Percentiles rank a stretch among this genome's conserved stretches.
These are phyloP conservation scores for Neonectria punicea DNA, from an alignment of 2,329 filamentous ascomycete species.

Conservation along the genomic window DNA sequence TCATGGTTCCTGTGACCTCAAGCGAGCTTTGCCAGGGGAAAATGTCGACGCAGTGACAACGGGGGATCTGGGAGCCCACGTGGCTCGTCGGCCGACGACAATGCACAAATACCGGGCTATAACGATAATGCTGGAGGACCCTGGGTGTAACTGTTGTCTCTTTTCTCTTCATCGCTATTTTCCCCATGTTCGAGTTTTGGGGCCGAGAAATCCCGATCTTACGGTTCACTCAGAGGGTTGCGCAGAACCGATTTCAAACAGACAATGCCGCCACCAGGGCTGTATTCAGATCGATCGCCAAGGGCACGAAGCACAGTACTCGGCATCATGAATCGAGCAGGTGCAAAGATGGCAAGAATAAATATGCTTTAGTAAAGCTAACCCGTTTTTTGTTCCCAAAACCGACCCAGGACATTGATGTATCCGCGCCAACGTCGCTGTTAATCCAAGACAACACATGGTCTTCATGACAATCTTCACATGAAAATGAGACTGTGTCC, in stretches of 20 bases:
- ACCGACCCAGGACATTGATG: background rate
- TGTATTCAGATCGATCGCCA: too few relatives aligned
- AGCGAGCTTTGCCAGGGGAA: background rate
- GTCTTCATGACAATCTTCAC: slow-evolving; percentile 15
- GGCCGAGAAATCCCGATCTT: background rate
- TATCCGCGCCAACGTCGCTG: background rate
- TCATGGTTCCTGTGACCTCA: background rate
- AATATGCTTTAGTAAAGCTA: slow-evolving; percentile 1
- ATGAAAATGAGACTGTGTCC: slow-evolving; percentile 19
- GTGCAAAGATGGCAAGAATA: background rate
- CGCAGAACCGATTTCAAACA: background rate
- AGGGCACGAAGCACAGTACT: background rate
- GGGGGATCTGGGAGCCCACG: slow-evolving; percentile 28
- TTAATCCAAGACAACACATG: background rate
- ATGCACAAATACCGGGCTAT: background rate
- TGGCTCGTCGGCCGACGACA: slow-evolving; percentile 29
- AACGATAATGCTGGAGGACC: background rate
- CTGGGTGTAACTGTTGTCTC: background rate
- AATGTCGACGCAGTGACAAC: background rate
- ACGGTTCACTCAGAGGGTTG: background rate
- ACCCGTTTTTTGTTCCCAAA: slow-evolving; percentile 6
- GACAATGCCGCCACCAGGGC: background rate
- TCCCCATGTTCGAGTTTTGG: too few relatives aligned
- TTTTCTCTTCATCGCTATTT: background rate
- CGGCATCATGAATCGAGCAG: background rate